Evolutionary conservation across 2,329 filamentous ascomycete species (phyloP), one percentile per base, ranked within the genome.

Genomic region (Aspergillus pseudonomiae): DNA sequence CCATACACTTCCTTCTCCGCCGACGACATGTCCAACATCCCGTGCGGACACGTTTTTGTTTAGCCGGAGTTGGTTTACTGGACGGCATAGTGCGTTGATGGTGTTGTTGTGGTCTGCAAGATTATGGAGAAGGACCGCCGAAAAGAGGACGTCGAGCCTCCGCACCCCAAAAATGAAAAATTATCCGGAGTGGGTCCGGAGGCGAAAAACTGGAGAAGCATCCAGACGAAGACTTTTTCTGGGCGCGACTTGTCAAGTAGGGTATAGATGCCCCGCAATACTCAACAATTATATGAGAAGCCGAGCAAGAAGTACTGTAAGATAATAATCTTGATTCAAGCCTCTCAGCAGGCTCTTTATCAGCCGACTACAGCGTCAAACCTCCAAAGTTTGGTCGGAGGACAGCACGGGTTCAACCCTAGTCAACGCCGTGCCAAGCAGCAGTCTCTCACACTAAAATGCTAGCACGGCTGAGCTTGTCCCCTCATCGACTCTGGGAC

Each of bases 11-110:
- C 59, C 70, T 65, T 52, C 70, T 61, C 32, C 70, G 66, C 50
- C 68, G 70, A 14, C 70, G 70, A 61, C 70, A 72, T 1, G 68
- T 71, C 43, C 70, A 57, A 61, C 70, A 72, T 16, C 70, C 70
- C 24, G 70, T 72, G 26, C 70, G 59, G n/a, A 72, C 70, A 45
- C 70, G 58, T 39, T 50, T 65, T 59, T 72, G 69, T 60, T 72
- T 72, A 16, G 59, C 66, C 19, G 70, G 62, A 34, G 70, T 66
- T 30, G 70, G 65, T 62, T 68, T 70, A 16, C 67, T 43, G 6
- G 60, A n/a, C 12, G 59, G 32, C 59, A 61, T 61, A 11, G 30
- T 24, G n/a, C 41, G 11, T 14, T n/a, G 50, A 30, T 6, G 41
- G 34, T 28, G 28, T 43, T 50, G 46, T 26, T 50, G 46, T 50